Conservation (phyloP, 805 yeast species). For the Kockiozyma suomiensis region DNA sequence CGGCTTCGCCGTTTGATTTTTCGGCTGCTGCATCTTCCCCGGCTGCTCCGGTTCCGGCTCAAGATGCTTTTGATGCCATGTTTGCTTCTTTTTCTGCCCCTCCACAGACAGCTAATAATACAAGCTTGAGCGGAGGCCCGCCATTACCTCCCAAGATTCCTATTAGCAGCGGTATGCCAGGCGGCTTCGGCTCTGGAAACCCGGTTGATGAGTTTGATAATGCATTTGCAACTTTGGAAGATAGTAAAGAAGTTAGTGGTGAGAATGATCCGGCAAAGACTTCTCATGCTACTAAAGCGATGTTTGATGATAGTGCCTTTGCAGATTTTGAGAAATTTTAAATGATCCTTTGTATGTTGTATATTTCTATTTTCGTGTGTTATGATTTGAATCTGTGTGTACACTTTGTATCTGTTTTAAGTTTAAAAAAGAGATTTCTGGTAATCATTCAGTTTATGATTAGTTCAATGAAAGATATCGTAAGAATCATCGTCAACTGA, state of each 20-base stretch:
- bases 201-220: slow-evolving; percentile 38
- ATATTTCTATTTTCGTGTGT: neutral
- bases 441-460: too few species aligned
- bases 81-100: slow-evolving; percentile 44
- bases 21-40: slow-evolving; percentile 49
- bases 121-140: slow-evolving; percentile 33
- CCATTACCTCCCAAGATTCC: slow-evolving; percentile 30
- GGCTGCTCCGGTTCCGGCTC: slow-evolving; percentile 5
- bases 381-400: neutral
- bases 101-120: slow-evolving; percentile 22
- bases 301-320: slow-evolving; percentile 24
- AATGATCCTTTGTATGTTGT: neutral
- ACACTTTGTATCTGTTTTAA: too few species aligned
- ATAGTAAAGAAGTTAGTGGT: slow-evolving; percentile 41
- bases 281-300: neutral
- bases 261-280: neutral
- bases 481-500: too few species aligned
- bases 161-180: neutral
- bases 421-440: too few species aligned
- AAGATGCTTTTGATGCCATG: slow-evolving; percentile 46
- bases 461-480: too few species aligned
- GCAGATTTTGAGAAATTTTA: slow-evolving; percentile 27
- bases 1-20: slow-evolving; percentile 60
- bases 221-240: slow-evolving; percentile 42
- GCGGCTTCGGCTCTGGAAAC: neutral